Percentiles rank a stretch among this genome's conserved stretches.
phyloP scores from a whole-genome alignment of 2,329 filamentous ascomycete genomes.

The Alternaria infectoria region DNA sequence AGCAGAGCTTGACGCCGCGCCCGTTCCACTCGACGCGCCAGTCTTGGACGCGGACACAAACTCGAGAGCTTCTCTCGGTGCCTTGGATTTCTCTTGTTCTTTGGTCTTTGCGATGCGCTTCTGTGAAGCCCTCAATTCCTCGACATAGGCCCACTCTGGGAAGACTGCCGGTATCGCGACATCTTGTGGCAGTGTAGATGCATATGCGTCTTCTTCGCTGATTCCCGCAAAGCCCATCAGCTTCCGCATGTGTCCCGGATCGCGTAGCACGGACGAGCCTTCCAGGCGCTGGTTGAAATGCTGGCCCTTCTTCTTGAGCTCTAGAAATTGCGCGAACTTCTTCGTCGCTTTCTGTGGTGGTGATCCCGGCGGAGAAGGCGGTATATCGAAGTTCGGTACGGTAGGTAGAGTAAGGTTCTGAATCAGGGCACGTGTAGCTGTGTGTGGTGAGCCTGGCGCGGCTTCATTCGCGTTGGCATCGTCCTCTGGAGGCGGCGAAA shows the following conservation, averaged over 20 bases:
- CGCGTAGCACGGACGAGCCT: slow-evolving; percentile 69
- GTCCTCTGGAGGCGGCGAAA: slow-evolving; percentile 25
- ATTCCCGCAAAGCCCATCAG: slow-evolving; percentile 72
- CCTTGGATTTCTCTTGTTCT: slow-evolving; percentile 38
- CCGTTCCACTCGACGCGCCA: slow-evolving; percentile 29
- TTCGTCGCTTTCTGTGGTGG: slow-evolving; percentile 58
- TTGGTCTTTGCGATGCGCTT: slow-evolving; percentile 44
- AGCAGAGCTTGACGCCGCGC: slow-evolving; percentile 27
- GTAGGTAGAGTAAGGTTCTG: slow-evolving; percentile 77
- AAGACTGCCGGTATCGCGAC: slow-evolving; percentile 50
- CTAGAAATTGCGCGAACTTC: slow-evolving; percentile 76
- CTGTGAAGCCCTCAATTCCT: slow-evolving; percentile 51
- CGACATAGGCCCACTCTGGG: slow-evolving; percentile 53
- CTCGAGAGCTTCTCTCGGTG: slow-evolving; percentile 38
- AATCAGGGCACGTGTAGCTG: slow-evolving; percentile 66
- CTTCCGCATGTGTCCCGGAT: slow-evolving; percentile 75
- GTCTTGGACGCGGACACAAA: slow-evolving; percentile 43
- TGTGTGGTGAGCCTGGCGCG: slow-evolving; percentile 67
- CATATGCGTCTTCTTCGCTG: slow-evolving; percentile 66
- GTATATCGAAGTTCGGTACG: slow-evolving; percentile 75
- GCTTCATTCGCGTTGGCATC: slow-evolving; percentile 20
- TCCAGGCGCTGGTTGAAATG: slow-evolving; percentile 81
- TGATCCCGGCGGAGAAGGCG: slow-evolving; percentile 70
- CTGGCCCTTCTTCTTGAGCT: slow-evolving; percentile 75
- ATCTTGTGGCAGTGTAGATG: slow-evolving; percentile 59